Evolutionary conservation across 257 asterid genomes (phyloP).

Genomic region (Solanum ossicruentum): DNA sequence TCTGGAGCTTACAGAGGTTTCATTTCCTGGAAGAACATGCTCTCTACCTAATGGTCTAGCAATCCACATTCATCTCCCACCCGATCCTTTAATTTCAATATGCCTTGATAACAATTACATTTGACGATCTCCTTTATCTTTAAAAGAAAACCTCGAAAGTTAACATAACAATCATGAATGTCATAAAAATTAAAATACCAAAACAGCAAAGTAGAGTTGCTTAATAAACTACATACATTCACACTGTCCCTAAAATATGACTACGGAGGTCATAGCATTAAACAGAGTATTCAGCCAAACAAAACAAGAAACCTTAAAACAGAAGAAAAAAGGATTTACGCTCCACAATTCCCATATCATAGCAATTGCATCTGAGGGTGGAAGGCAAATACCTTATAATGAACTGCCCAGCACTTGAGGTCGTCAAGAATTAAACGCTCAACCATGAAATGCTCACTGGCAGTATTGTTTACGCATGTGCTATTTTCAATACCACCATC

Average conservation of each 20-base stretch:
- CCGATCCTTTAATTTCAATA: background rate
- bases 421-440: slow-evolving; percentile 84
- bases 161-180: background rate
- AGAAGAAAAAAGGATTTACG: background rate
- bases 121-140: background rate
- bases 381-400: slow-evolving; percentile 51
- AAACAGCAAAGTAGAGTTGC: background rate
- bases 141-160: background rate
- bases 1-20: background rate
- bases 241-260: background rate
- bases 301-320: background rate
- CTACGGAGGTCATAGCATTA: background rate
- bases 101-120: background rate
- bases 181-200: background rate
- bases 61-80: background rate
- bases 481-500: slow-evolving; percentile 83
- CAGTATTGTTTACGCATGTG: slow-evolving; percentile 87
- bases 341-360: background rate
- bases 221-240: background rate
- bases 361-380: background rate
- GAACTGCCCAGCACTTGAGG: slow-evolving; percentile 71
- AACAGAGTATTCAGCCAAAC: background rate
- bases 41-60: background rate
- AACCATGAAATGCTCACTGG: slow-evolving; percentile 95
- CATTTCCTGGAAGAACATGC: background rate